Conservation (phyloP, 192 early-diverging fungal genomes). For the Geranomyces variabilis region DNA sequence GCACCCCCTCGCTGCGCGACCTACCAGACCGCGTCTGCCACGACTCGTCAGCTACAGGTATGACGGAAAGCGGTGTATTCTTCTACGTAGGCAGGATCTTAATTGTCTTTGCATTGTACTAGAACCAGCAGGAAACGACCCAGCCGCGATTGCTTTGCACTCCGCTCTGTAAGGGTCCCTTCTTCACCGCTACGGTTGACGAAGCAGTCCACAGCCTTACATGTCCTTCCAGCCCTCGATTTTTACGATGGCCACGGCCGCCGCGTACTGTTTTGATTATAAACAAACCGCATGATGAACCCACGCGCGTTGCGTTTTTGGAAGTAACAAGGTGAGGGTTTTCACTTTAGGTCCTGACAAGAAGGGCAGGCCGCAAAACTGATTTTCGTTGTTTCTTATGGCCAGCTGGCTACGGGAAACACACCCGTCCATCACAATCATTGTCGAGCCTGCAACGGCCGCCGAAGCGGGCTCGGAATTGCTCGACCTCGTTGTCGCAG, state of each 20-base stretch:
- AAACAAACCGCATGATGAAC: constrained; percentile 75
- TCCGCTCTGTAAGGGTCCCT: too few relatives aligned
- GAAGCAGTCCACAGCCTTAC: too few relatives aligned
- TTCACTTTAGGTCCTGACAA: background rate
- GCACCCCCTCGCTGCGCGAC: too few relatives aligned
- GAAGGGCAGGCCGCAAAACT: background rate
- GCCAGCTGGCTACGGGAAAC: constrained; percentile 64
- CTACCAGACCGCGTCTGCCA: too few relatives aligned
- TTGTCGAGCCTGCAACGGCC: constrained; percentile 12
- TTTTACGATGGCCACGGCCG: constrained; percentile 52
- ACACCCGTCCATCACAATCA: constrained; percentile 55
- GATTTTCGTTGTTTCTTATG: background rate
- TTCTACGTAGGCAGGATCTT: too few relatives aligned
- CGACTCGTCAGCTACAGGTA: too few relatives aligned
- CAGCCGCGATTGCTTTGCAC: too few relatives aligned
- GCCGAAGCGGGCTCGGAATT: background rate
- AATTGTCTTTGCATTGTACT: too few relatives aligned
- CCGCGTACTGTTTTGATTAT: constrained; percentile 78
- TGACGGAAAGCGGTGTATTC: too few relatives aligned
- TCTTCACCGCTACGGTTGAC: too few relatives aligned
- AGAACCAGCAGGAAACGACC: too few relatives aligned
- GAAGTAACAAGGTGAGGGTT: constrained; percentile 57
- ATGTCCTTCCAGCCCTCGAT: too few relatives aligned
- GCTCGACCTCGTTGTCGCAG: background rate
- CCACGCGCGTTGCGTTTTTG: constrained; percentile 67